Base-by-base conservation (phyloP, 371 early-diverging fungal species). In the Mortierella sp. region DNA sequence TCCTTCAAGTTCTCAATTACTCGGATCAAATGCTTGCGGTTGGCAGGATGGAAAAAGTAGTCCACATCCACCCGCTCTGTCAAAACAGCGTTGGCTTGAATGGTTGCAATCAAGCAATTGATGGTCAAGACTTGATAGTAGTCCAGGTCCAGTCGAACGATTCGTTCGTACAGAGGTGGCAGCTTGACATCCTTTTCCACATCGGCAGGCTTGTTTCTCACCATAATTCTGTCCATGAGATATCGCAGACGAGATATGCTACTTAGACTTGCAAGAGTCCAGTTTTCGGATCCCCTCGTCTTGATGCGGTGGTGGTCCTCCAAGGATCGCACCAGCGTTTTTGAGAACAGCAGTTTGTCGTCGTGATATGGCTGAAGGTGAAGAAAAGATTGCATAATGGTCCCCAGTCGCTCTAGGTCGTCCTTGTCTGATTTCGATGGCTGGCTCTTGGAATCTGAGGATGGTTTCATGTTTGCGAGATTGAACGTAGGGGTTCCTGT, bases 401-500 rank as follows among this genome's bases (percentile, higher is more conserved):
- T 78, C 4, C 83, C 83, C 2, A 90, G 78, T 54, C 86, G 84
- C 2, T 74, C 59, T 43, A 81, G 60, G 51, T 83, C 82, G 7
- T 31, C 49, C 12, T 57, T 63, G 22, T 74, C 76, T n/a, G 71
- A 55, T 0, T 31, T 6, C 0, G 60, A 41, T 4, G 47, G 7
- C 12, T 57, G 43, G 17, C 8, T 21, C n/a, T 47, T 28, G 46
- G 25, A 25, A 17, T 22, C 10, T 6, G 54, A 39, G 24, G 44
- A 54, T 22, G 56, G 45, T 14, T 60, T 61, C 8, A 86, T 77
- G 40, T 86, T 85, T 1, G 83, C 83, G 25, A 88, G 72, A 57
- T 88, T 87, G 37, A 81, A 82, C 0, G 90, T 90, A 7, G 89
- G 88, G 14, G 88, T 89, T 37, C 91, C 90, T 0, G 91, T 91